Base-by-base conservation (phyloP, 2,329 filamentous ascomycete species). In the Cercospora nicotianae region DNA sequence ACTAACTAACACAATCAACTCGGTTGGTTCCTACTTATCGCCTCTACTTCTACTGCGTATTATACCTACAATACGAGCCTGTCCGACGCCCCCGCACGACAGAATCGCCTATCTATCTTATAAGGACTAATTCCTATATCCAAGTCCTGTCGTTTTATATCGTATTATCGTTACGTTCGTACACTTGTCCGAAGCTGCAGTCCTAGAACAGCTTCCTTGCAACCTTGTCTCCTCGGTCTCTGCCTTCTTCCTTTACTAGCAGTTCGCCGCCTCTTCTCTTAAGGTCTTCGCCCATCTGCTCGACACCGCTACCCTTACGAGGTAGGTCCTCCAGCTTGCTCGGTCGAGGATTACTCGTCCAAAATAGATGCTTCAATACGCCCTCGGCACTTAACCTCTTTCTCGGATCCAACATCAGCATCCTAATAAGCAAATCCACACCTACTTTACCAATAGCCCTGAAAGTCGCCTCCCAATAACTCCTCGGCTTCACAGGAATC, bases 351-450 rank as follows among this genome's bases (percentile, higher is more conserved):
- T 95, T 90, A 26, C 87, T 87, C 48, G 87, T 87, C 93, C 94
- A 99, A 89, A 92, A 99, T 59, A 86, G 83, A 78, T 98, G 94
- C 77, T 89, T 85, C 65, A 99, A 85, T 78, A 95, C 90, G 70
- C 91, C 87, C 39, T 87, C 84, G 0, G 94, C 92, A 0, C 89
- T 92, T 74, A 92, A 90, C 67, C 95, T 86, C 79, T 91, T 93
- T 76, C 89, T 87, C n/a, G 95, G 95, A 80, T 99, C 93, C 69
- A 98, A 86, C 12, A 87, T 86, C 69, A 97, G 84, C 81, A 96
- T 96, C 72, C 87, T 88, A 84, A 95, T 92, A 61, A 99, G 84
- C 68, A 99, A 82, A 78, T 98, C 94, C 31, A 96, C 92, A 53
- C 95, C 95, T 61, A 92, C 87, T 9, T 88, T 82, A 23, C 94